Evolutionary conservation across 345 rosid species (phyloP).

Genomic region (Eucalyptus cladocalyx): DNA sequence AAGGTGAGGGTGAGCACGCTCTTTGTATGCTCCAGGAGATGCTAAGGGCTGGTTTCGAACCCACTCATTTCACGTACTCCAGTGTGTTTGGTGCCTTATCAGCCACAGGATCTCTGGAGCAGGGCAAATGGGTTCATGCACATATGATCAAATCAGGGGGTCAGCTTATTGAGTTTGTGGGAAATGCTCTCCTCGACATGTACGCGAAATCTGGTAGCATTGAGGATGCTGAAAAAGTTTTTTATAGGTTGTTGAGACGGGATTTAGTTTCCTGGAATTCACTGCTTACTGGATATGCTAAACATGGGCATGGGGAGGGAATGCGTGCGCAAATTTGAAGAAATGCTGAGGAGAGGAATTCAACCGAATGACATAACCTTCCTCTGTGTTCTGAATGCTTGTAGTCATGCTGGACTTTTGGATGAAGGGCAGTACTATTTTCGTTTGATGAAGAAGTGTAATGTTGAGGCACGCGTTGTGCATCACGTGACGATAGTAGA

Average conservation of each 20-base stretch:
- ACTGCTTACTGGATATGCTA: conserved; percentile 41
- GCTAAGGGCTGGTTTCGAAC: conserved; percentile 33
- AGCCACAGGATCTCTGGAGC: conserved; percentile 45
- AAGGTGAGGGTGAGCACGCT: conserved; percentile 34
- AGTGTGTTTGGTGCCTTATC: conserved; percentile 42
- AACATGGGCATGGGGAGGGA: conserved; percentile 37
- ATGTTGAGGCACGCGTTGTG: conserved; percentile 20
- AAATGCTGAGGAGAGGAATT: conserved; percentile 28
- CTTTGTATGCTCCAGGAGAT: conserved; percentile 26
- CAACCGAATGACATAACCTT: conserved; percentile 43
- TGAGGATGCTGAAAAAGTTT: conserved; percentile 38
- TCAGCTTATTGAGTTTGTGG: conserved; percentile 39
- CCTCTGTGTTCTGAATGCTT: conserved; percentile 51
- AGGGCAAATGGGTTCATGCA: conserved; percentile 64
- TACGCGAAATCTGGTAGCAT: conserved; percentile 59
- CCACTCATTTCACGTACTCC: conserved; percentile 42
- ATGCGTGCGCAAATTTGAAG: conserved; percentile 22
- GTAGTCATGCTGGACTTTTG: conserved; percentile 57
- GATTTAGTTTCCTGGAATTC: conserved; percentile 60
- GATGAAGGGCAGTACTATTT: conserved; percentile 39
- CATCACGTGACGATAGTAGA: conserved; percentile 49
- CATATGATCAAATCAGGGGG: conserved; percentile 44
- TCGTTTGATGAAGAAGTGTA: conserved; percentile 32
- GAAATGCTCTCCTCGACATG: conserved; percentile 58
- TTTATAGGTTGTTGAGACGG: conserved; percentile 26